These are phyloP conservation scores for Didymella lethalis DNA, from an alignment of 2,329 filamentous ascomycete species.

Conservation along the genomic window DNA sequence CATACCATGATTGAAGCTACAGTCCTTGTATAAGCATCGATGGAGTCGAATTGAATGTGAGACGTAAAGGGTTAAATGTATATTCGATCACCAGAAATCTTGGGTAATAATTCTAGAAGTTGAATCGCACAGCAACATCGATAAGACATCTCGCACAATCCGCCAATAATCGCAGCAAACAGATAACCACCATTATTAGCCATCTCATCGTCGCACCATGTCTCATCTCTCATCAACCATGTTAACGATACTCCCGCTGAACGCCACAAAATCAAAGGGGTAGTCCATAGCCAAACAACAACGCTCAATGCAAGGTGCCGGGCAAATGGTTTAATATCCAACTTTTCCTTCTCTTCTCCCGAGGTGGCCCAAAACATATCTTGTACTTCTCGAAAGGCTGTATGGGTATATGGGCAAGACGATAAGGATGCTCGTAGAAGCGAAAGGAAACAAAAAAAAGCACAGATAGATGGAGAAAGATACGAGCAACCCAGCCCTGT, in stretches of 20 bases:
- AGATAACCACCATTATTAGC: conserved; percentile 11
- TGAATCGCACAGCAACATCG: conserved; percentile 1
- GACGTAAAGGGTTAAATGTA: neutral
- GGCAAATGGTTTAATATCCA: conserved; percentile 11
- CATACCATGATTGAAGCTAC: neutral
- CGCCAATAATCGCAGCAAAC: neutral
- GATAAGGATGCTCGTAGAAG: conserved; percentile 14
- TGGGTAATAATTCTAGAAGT: conserved; percentile 16
- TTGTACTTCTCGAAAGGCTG: conserved; percentile 14
- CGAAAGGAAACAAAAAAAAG: neutral
- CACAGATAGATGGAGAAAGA: neutral
- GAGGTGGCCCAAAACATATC: conserved; percentile 5
- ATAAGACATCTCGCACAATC: neutral
- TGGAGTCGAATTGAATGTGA: neutral
- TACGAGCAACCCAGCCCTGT: conserved; percentile 21
- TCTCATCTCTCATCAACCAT: conserved; percentile 5
- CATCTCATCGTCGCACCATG: conserved; percentile 8
- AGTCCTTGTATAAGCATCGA: neutral
- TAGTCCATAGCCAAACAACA: conserved; percentile 7
- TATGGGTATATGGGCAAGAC: conserved; percentile 20
- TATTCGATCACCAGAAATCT: conserved; percentile 8
- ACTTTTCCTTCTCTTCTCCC: conserved; percentile 15
- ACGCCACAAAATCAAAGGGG: conserved; percentile 2
- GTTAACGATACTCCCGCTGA: neutral
- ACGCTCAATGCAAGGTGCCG: conserved; percentile 3